Base-by-base conservation (phyloP, 805 yeast genomes). In the Starmerella apis region DNA sequence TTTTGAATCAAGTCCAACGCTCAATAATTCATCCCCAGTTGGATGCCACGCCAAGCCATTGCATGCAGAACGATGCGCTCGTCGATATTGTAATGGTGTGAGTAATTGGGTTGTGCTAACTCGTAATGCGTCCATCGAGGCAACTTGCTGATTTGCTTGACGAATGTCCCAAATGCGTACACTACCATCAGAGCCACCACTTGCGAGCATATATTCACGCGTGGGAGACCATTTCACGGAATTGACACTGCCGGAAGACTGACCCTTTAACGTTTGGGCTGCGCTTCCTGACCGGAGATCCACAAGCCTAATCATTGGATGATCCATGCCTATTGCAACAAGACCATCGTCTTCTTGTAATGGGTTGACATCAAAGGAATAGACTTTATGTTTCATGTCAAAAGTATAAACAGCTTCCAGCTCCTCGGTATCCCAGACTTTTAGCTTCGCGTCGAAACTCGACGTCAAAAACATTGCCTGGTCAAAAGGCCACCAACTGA, bases 401-500 rank as follows among this genome's bases (percentile, higher is more conserved):
- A 86, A 83, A 3, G 76, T 65, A 58, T 83, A 85, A 0, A 78
- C 94, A 18, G 77, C 76, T n/a, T 71, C 70, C 56, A 87, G 66
- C 16, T 73, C 67, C 49, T 74, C 74, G 0, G 95, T 74, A 61
- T 86, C 95, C 94, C 94, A 88, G 1, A 86, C 71, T 54, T 80
- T 83, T 20, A 87, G 75, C 0, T 78, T 75, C 51, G 76, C 78
- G 64, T 88, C 96, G 63, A 79, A 86, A 0, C 95, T 85, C 0
- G 86, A 78, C 2, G 86, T 75, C 18, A 86, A 72, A 67, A 86
- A 87, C 80, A 88, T 73, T 1, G 95, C 96, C 30, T 80, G 78
- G 64, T 88, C 96, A 41, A 69, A 68, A 0, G 92, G 87, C 90
- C 95, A 90, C 96, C 96, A 88, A 58, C 74, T 71, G 0, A 85